Conservation (phyloP, 495 filamentous ascomycete genomes). For the Pseudoneurospora amorphoporcata region DNA sequence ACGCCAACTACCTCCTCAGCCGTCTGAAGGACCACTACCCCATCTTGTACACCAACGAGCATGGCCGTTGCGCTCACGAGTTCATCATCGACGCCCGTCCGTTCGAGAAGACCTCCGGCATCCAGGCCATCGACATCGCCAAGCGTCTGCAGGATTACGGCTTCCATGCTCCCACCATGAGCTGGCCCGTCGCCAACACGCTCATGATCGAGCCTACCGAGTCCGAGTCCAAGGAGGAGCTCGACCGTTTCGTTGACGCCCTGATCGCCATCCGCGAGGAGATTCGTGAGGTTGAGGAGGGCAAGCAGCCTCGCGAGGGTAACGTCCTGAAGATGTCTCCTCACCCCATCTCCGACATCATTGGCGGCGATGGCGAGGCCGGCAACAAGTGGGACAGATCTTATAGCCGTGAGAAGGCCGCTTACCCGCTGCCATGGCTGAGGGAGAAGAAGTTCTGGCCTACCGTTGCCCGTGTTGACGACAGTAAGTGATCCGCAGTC, state of each 20-base stretch:
- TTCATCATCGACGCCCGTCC: conserved; percentile 89
- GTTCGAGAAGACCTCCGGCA: conserved; percentile 74
- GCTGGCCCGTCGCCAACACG: conserved; percentile 91
- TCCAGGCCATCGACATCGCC: conserved; percentile 95
- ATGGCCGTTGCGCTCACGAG: conserved; percentile 89
- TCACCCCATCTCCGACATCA: conserved; percentile 75
- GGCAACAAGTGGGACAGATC: conserved; percentile 59
- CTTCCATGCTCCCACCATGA: conserved; percentile 98
- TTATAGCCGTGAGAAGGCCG: conserved; percentile 75
- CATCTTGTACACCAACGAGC: conserved; percentile 84
- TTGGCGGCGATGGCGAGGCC: conserved; percentile 42
- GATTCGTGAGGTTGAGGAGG: conserved; percentile 76
- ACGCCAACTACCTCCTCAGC: conserved; percentile 95
- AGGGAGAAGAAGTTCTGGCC: conserved; percentile 99
- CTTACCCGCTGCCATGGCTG: conserved; percentile 78
- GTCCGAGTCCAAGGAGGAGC: conserved; percentile 83
- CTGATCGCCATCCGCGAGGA: conserved; percentile 82
- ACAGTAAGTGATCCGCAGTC: conserved; percentile 48
- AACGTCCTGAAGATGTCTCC: conserved; percentile 92
- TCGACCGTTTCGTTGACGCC: conserved; percentile 91
- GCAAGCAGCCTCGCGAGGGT: conserved; percentile 62
- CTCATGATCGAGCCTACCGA: conserved; percentile 99
- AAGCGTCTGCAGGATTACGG: conserved; percentile 98
- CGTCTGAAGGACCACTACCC: conserved; percentile 82
- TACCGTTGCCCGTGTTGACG: conserved; percentile 76